Evolutionary conservation across 192 early-diverging fungal genomes (phyloP).

Genomic region (Phlyctochytrium planicorne): DNA sequence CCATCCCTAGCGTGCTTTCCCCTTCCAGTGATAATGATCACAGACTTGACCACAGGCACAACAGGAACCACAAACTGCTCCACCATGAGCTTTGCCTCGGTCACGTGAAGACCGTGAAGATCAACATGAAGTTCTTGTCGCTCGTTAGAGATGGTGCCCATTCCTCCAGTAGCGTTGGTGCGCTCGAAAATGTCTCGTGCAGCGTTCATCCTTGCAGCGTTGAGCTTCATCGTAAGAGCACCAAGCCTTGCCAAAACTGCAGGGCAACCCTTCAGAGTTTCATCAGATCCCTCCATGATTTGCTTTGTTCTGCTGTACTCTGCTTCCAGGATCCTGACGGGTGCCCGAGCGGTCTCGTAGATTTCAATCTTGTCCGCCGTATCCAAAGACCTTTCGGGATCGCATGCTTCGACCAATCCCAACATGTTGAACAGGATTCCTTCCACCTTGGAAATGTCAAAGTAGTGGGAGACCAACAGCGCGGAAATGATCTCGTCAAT

Average conservation of each 20-base stretch:
- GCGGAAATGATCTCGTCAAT: not conserved
- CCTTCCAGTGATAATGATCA: not conserved
- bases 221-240: not conserved
- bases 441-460: not conserved
- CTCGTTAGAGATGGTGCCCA: not conserved
- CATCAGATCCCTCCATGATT: not conserved
- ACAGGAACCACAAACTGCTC: conserved; percentile 11
- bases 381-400: not conserved
- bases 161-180: not conserved
- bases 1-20: not conserved
- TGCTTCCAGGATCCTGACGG: not conserved
- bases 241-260: not conserved
- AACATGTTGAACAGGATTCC: conserved; percentile 6
- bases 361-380: not conserved
- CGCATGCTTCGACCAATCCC: not conserved
- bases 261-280: not conserved
- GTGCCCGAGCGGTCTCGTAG: not conserved
- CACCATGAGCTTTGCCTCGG: not conserved
- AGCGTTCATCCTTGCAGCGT: not conserved
- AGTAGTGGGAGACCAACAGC: not conserved
- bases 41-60: not conserved
- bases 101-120: not conserved
- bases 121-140: not conserved
- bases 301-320: not conserved
- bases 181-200: conserved; percentile 1